phyloP scores from a whole-genome alignment of 257 asterid genomes.

The Solanum dulcamara region DNA sequence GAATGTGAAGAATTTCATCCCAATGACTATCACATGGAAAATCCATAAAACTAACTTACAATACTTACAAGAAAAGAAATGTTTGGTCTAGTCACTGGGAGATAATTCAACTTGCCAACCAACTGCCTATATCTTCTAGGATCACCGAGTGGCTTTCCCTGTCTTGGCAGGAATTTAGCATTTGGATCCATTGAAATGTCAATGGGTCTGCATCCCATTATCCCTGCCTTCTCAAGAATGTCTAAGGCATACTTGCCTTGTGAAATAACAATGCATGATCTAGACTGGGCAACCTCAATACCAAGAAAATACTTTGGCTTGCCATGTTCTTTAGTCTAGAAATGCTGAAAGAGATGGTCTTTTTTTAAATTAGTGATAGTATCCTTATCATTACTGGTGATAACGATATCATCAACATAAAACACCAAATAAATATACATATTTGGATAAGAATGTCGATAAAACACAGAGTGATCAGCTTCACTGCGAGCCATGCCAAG shows the following conservation, averaged over 20 bases:
- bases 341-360: background rate
- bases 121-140: background rate
- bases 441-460: background rate
- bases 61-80: background rate
- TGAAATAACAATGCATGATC: background rate
- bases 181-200: background rate
- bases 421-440: background rate
- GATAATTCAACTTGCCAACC: background rate
- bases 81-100: background rate
- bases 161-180: background rate
- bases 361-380: background rate
- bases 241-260: background rate
- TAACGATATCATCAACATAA: background rate
- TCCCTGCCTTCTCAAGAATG: background rate
- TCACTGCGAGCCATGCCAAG: background rate
- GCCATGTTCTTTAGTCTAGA: background rate
- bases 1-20: background rate
- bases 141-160: background rate
- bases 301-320: background rate
- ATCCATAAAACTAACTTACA: background rate
- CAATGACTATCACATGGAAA: background rate
- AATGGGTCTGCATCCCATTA: background rate
- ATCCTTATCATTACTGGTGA: background rate
- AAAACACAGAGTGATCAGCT: background rate
- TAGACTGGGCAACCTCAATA: background rate